A percentile compares a stretch with the other conserved stretches of the same genome.
phyloP scores from a whole-genome alignment of 1,139 yeast genomes.

The Zygosaccharomyces pseudobailii region DNA sequence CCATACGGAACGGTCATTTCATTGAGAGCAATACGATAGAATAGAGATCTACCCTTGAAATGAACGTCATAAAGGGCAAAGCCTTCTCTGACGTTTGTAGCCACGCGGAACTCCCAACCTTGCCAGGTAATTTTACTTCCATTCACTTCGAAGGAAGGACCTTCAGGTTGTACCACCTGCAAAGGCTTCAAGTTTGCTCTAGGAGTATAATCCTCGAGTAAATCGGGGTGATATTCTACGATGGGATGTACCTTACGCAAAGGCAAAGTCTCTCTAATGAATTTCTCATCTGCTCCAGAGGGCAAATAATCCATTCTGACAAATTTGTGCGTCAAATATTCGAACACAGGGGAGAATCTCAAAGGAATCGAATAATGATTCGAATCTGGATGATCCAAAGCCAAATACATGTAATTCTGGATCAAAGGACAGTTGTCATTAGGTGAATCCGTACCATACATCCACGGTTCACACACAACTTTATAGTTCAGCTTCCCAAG shows the following conservation, averaged over 20 bases:
- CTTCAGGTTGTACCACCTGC: conserved; percentile 76
- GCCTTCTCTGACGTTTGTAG: conserved; percentile 78
- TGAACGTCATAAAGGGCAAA: conserved; percentile 70
- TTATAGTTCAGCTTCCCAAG: conserved; percentile 27
- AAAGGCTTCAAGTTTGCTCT: conserved; percentile 69
- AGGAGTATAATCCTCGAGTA: conserved; percentile 50
- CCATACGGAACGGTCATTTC: conserved; percentile 95
- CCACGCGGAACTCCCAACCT: conserved; percentile 82
- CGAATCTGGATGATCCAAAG: conserved; percentile 68
- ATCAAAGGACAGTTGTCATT: conserved; percentile 51
- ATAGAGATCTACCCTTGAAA: conserved; percentile 76
- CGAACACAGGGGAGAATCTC: conserved; percentile 78
- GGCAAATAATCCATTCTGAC: conserved; percentile 79
- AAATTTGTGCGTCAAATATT: conserved; percentile 57
- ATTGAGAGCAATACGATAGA: conserved; percentile 72
- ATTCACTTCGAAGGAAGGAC: conserved; percentile 67
- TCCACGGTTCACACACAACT: conserved; percentile 82
- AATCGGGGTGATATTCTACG: conserved; percentile 71
- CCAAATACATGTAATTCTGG: conserved; percentile 76
- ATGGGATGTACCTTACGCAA: conserved; percentile 53
- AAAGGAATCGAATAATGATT: conserved; percentile 83
- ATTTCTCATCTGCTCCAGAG: conserved; percentile 61
- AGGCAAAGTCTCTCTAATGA: conserved; percentile 49
- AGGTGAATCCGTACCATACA: conserved; percentile 73
- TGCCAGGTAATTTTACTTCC: conserved; percentile 76